phyloP scores from a whole-genome alignment of 441 rosid genomes.

The Arabidopsis lyrata region DNA sequence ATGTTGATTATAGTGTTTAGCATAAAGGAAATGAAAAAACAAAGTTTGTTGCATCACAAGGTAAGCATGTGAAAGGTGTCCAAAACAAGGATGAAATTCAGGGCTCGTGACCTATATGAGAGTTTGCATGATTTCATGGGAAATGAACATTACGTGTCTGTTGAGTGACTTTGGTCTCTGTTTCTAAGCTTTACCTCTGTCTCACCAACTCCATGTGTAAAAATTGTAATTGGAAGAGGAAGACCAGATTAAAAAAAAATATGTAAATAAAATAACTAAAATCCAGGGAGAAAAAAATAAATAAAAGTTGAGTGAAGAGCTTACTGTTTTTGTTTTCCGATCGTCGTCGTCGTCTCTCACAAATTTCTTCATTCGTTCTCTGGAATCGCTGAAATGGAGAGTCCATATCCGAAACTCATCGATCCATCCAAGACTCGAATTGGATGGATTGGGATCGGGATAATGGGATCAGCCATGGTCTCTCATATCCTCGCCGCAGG shows the following conservation, averaged over 20 bases:
- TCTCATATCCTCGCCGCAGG: constrained; percentile 78
- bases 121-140: constrained; percentile 31
- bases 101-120: constrained; percentile 30
- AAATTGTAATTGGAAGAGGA: neutral
- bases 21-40: constrained; percentile 13
- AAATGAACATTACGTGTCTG: constrained; percentile 38
- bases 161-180: constrained; percentile 22
- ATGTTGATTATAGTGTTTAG: constrained; percentile 30
- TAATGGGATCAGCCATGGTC: constrained; percentile 89
- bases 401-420: constrained; percentile 64
- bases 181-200: constrained; percentile 21
- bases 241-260: constrained; percentile 3
- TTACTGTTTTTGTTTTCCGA: neutral
- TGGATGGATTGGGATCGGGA: constrained; percentile 90
- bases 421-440: constrained; percentile 57
- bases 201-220: constrained; percentile 5
- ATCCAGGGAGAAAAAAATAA: neutral
- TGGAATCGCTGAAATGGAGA: constrained; percentile 49
- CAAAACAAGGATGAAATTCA: constrained; percentile 34
- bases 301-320: neutral
- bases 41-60: constrained; percentile 43
- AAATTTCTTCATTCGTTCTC: constrained; percentile 10
- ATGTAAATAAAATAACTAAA: neutral
- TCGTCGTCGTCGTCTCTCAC: neutral
- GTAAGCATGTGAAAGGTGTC: constrained; percentile 35